Conservation (phyloP, 2,329 filamentous ascomycete genomes). For the Trichoderma oligosporum region DNA sequence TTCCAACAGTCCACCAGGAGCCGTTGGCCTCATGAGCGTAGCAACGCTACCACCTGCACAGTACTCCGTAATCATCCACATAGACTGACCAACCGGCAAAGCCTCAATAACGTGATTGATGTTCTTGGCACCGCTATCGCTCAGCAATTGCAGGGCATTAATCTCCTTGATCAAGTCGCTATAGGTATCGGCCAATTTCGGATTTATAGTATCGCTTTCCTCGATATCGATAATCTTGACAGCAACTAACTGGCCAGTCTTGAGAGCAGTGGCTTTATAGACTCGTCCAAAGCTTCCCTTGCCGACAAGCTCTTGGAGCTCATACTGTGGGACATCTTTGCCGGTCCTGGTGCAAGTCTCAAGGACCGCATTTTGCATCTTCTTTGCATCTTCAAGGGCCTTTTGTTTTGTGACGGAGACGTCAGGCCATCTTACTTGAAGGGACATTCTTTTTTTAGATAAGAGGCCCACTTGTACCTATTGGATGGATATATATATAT, state of each 20-base stretch:
- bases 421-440: slow-evolving; percentile 42
- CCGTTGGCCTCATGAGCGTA: slow-evolving; percentile 65
- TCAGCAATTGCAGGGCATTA: slow-evolving; percentile 66
- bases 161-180: slow-evolving; percentile 67
- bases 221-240: slow-evolving; percentile 85
- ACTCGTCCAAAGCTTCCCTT: slow-evolving; percentile 73
- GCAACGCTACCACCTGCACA: slow-evolving; percentile 80
- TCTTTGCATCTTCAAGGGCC: slow-evolving; percentile 64
- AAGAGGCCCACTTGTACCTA: slow-evolving; percentile 14
- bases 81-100: slow-evolving; percentile 69
- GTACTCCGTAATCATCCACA: slow-evolving; percentile 88
- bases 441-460: slow-evolving; percentile 38
- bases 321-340: slow-evolving; percentile 60
- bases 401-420: slow-evolving; percentile 51
- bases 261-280: slow-evolving; percentile 57
- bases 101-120: slow-evolving; percentile 80
- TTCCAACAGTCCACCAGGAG: slow-evolving; percentile 62
- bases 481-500: background rate
- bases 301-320: slow-evolving; percentile 68
- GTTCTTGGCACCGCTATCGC: slow-evolving; percentile 70
- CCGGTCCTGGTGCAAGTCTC: slow-evolving; percentile 59
- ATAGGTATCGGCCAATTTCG: slow-evolving; percentile 62
- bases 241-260: slow-evolving; percentile 57
- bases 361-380: slow-evolving; percentile 62
- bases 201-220: slow-evolving; percentile 65